These are phyloP conservation scores for Chaetomidium leptoderma DNA, from an alignment of 495 filamentous ascomycete species.

Conservation along the genomic window DNA sequence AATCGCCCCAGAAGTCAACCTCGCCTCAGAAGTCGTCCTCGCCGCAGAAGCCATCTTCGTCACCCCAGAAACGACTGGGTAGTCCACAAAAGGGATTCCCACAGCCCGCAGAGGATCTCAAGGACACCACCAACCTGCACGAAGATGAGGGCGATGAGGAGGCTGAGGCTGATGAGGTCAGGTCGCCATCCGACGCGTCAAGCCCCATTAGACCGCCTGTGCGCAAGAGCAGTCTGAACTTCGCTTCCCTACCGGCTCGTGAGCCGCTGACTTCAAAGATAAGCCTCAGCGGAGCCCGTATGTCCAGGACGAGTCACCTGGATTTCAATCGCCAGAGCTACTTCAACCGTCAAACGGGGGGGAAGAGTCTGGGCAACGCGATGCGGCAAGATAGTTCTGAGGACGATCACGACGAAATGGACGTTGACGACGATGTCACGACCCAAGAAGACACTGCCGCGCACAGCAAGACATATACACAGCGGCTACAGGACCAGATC, in stretches of 20 bases:
- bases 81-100: constrained; percentile 17
- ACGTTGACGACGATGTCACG: constrained; percentile 53
- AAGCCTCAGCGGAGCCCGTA: constrained; percentile 60
- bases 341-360: constrained; percentile 58
- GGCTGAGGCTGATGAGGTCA: constrained; percentile 43
- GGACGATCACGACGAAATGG: constrained; percentile 53
- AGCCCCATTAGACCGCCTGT: constrained; percentile 52
- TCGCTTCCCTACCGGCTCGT: constrained; percentile 84
- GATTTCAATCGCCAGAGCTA: constrained; percentile 64
- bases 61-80: constrained; percentile 10
- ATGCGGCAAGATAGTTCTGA: constrained; percentile 38
- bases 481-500: constrained; percentile 86
- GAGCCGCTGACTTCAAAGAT: constrained; percentile 82
- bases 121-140: background rate
- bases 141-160: constrained; percentile 44
- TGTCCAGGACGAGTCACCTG: constrained; percentile 74
- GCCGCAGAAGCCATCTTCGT: constrained; percentile 20
- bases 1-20: constrained; percentile 5
- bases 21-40: constrained; percentile 23
- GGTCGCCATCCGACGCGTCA: constrained; percentile 47
- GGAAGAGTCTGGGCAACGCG: constrained; percentile 52
- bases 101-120: constrained; percentile 20
- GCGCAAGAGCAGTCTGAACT: constrained; percentile 89
- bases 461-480: constrained; percentile 87
- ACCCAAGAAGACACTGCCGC: constrained; percentile 34